These are phyloP conservation scores for Beauveria pseudobassiana DNA, from an alignment of 2,329 filamentous ascomycete genomes.

Conservation along the genomic window DNA sequence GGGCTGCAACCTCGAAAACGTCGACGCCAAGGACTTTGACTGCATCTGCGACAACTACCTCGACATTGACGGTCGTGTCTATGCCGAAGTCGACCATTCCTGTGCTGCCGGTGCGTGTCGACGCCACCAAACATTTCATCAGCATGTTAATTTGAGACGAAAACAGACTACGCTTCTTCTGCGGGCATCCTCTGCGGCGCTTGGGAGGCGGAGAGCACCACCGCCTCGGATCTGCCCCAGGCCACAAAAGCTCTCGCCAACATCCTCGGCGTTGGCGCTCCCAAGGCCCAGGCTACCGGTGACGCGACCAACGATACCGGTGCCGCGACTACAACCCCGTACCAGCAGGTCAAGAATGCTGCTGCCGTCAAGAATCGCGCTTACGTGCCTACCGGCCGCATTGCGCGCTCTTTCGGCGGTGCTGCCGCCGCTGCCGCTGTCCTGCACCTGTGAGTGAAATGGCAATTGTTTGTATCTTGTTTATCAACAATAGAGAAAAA, in stretches of 20 bases:
- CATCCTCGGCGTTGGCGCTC: constrained; percentile 2
- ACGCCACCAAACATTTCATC: background rate
- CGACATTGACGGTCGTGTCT: constrained; percentile 6
- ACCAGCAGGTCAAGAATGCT: background rate
- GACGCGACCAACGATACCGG: background rate
- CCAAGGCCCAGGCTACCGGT: constrained; percentile 1
- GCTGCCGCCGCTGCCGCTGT: constrained; percentile 3
- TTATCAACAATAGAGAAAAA: background rate
- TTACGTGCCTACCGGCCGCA: background rate
- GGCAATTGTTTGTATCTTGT: background rate
- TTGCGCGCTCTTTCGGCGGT: constrained; percentile 4
- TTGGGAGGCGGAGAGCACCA: constrained; percentile 8
- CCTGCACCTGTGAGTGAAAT: background rate
- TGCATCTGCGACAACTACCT: constrained; percentile 11
- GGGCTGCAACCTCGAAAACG: background rate
- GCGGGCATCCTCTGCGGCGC: constrained; percentile 5
- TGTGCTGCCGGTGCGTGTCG: background rate
- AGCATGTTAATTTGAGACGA: background rate
- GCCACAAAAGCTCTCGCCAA: constrained; percentile 3
- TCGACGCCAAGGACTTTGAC: constrained; percentile 10
- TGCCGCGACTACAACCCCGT: background rate
- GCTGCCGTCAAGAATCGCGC: constrained; percentile 2
- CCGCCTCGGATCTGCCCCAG: constrained; percentile 6
- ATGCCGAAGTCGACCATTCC: background rate
- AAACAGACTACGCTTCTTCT: constrained; percentile 1